Evolutionary conservation across 495 filamentous ascomycete genomes (phyloP).

Genomic region (Talaromyces proteolyticus): DNA sequence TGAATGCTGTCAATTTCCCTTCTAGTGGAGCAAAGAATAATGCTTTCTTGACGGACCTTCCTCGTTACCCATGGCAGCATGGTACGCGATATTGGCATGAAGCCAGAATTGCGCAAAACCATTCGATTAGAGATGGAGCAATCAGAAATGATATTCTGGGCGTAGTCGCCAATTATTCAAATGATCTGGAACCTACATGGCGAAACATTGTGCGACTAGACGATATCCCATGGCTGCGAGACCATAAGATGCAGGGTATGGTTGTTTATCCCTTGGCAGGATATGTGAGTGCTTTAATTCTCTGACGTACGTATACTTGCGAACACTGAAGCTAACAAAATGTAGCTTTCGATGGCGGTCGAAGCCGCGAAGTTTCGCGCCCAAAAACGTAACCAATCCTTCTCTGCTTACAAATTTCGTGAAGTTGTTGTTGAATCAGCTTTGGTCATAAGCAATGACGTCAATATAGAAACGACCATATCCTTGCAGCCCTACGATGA

Average conservation of each 20-base stretch:
- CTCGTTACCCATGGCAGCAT: conserved; percentile 43
- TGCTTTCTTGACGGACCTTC: conserved; percentile 30
- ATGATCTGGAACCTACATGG: conserved; percentile 34
- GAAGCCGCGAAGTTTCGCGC: conserved; percentile 28
- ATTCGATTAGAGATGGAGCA: conserved; percentile 13
- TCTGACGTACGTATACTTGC: too few species aligned
- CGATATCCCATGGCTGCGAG: conserved; percentile 44
- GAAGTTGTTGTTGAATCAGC: conserved; percentile 35
- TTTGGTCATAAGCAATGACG: conserved; percentile 33
- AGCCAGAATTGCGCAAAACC: conserved; percentile 42
- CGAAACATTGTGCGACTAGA: conserved; percentile 37
- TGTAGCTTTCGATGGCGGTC: conserved; percentile 38
- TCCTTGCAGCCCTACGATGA: conserved; percentile 31
- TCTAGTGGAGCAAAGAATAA: conserved; percentile 1
- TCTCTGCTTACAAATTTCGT: conserved; percentile 23
- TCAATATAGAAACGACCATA: conserved; percentile 34
- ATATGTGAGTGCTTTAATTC: conserved; percentile 23
- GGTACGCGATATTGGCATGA: conserved; percentile 30
- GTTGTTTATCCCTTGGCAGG: conserved; percentile 43
- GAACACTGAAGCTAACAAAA: too few species aligned
- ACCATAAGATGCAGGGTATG: conserved; percentile 41
- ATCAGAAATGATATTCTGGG: conserved; percentile 52
- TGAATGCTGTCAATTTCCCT: conserved; percentile 3
- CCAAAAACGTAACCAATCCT: conserved; percentile 10
- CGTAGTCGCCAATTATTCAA: conserved; percentile 19